Base-by-base conservation (phyloP, 495 filamentous ascomycete species). In the Haplographium delicatum region DNA sequence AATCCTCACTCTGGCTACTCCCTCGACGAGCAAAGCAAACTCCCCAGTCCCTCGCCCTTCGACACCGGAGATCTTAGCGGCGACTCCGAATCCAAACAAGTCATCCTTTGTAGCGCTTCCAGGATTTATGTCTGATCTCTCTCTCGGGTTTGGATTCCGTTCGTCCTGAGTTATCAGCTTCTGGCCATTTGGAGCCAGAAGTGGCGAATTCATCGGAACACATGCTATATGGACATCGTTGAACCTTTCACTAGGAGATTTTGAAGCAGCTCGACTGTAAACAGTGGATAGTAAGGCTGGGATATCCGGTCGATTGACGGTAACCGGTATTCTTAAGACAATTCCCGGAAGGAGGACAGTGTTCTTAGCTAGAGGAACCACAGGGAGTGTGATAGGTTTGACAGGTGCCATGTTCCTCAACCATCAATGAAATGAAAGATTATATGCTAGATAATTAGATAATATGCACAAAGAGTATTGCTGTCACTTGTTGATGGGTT, bases 1-100 rank as follows among this genome's bases (percentile, higher is more conserved):
- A 8, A 96, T 68, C 41, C 78, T 76, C 40, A 97, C 83, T 27
- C 94, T 76, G 45, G 81, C 79, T 13, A 88, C 66, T 18, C 94
- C 94, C 59, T 96, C 89, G 8, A 99, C 88, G 1, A 96, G 72
- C 43, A 99, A 62, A 42, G 81, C 82, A 25, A 91, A 79, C 59
- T 95, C 85, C 20, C 84, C 80, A n/a, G 81, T 81, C 48, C 84
- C 78, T 35, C 85, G 73, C 10, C 88, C 88, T 60, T 94, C 87
- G 37, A 95, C 81, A 18, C 87, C 89, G 33, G 83, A 82, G 49
- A 95, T 88, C 67, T 85, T 90, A 13, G 86, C 89, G 24, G 88
- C 72, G 8, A 85, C 85, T 19, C 88, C 91, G 64, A 79, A 88
- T 23, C 69, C 72, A 65, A 86, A 95, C 13, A 95, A 67, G 60